These are phyloP conservation scores for Trifolium fragiferum DNA, from an alignment of 306 rosid genomes.

Conservation along the genomic window DNA sequence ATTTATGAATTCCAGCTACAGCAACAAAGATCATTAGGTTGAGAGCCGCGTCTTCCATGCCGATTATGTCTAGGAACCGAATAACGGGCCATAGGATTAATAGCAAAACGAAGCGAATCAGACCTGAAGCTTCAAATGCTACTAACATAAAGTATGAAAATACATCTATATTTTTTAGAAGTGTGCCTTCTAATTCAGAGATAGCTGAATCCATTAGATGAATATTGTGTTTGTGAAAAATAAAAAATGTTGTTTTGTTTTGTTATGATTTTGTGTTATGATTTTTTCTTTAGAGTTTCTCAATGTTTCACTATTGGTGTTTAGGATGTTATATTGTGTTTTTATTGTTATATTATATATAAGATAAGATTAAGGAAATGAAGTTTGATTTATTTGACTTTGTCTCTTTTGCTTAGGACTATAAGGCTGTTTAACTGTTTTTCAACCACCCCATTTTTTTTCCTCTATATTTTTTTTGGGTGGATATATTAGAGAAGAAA, in stretches of 20 bases:
- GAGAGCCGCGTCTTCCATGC: conserved; percentile 49
- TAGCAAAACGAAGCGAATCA: conserved; percentile 71
- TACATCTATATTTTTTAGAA: conserved; percentile 59
- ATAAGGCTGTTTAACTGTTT: conserved; percentile 65
- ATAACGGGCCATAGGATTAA: conserved; percentile 70
- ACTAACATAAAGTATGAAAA: conserved; percentile 88
- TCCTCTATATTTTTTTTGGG: conserved; percentile 38
- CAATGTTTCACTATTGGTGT: background rate
- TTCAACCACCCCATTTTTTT: conserved; percentile 50
- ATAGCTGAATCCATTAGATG: conserved; percentile 61
- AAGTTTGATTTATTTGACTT: conserved; percentile 34
- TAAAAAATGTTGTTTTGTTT: conserved; percentile 5
- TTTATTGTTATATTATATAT: conserved; percentile 10
- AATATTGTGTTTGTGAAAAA: conserved; percentile 16
- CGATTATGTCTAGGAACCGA: conserved; percentile 42
- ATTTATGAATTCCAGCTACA: conserved; percentile 52
- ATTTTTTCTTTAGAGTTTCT: background rate
- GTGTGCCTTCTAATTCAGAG: conserved; percentile 87
- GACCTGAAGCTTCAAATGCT: conserved; percentile 84
- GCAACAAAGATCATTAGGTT: conserved; percentile 73
- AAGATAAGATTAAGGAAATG: conserved; percentile 36
- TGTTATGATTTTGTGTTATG: background rate
- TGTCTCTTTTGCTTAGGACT: conserved; percentile 35
- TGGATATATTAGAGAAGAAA: conserved; percentile 61
- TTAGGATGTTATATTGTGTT: conserved; percentile 25